Conservation (phyloP, 345 rosid genomes). For the Turnera subulata region DNA sequence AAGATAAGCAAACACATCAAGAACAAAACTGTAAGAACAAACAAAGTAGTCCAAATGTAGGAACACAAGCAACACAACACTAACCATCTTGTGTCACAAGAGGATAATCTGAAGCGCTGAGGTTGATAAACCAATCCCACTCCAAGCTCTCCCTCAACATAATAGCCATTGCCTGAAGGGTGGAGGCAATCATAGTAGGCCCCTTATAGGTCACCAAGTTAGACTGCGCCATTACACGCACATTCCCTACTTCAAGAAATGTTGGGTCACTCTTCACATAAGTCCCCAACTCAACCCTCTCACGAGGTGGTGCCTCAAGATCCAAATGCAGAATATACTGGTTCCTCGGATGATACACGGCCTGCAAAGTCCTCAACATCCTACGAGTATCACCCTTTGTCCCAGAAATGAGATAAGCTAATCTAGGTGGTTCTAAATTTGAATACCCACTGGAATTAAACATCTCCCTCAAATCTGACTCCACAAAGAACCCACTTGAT, state of each 20-base stretch:
- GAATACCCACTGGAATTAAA: slow-evolving; percentile 21
- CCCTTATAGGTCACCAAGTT: slow-evolving; percentile 93
- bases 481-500: slow-evolving; percentile 63
- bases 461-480: slow-evolving; percentile 47
- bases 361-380: slow-evolving; percentile 91
- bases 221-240: slow-evolving; percentile 82
- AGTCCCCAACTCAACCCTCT: slow-evolving; percentile 63
- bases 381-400: slow-evolving; percentile 92
- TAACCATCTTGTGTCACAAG: slow-evolving; percentile 92
- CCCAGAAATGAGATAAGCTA: slow-evolving; percentile 90
- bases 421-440: slow-evolving; percentile 53
- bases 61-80: slow-evolving; percentile 22
- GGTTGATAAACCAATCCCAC: slow-evolving; percentile 96
- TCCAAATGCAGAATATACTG: slow-evolving; percentile 91
- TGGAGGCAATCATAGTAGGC: slow-evolving; percentile 89
- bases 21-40: slow-evolving; percentile 6
- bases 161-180: slow-evolving; percentile 86
- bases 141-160: slow-evolving; percentile 75
- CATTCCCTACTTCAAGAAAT: slow-evolving; percentile 75
- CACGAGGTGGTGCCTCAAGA: slow-evolving; percentile 90
- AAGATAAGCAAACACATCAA: neutral
- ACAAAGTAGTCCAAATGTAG: neutral
- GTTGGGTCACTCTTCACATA: slow-evolving; percentile 68
- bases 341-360: slow-evolving; percentile 92
- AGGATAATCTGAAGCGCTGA: slow-evolving; percentile 92